Evolutionary conservation across 1,284 basidiomycete species (phyloP).

Genomic region (Ceratorhiza oryzae-sativae): DNA sequence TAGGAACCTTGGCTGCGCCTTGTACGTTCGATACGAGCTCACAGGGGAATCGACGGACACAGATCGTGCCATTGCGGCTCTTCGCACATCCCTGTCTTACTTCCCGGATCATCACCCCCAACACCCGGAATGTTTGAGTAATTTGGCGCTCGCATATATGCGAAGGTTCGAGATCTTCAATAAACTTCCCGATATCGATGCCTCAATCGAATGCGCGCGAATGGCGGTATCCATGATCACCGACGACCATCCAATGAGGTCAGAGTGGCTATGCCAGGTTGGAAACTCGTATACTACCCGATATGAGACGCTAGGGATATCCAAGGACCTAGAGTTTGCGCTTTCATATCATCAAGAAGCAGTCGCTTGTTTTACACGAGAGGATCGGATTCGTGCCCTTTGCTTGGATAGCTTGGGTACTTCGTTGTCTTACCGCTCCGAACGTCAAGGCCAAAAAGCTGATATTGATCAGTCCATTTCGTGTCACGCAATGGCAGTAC

Average conservation of each 20-base stretch:
- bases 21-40: background rate
- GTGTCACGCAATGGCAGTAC: background rate
- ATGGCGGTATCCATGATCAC: constrained; percentile 1
- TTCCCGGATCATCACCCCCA: background rate
- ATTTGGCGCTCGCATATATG: background rate
- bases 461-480: background rate
- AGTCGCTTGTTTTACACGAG: background rate
- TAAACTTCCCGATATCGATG: background rate
- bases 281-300: background rate
- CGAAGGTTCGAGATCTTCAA: background rate
- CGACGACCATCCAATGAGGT: background rate
- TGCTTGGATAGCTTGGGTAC: background rate
- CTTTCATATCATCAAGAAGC: background rate
- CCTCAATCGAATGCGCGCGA: background rate
- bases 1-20: background rate
- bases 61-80: background rate
- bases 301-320: background rate
- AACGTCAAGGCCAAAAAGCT: background rate
- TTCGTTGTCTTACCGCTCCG: background rate
- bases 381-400: background rate
- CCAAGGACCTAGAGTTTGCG: background rate
- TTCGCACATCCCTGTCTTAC: background rate
- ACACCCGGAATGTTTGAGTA: background rate
- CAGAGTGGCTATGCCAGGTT: background rate
- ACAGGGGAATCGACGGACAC: background rate